Conservation (phyloP, 768 basidiomycete genomes). For the Lyophyllum semitale region DNA sequence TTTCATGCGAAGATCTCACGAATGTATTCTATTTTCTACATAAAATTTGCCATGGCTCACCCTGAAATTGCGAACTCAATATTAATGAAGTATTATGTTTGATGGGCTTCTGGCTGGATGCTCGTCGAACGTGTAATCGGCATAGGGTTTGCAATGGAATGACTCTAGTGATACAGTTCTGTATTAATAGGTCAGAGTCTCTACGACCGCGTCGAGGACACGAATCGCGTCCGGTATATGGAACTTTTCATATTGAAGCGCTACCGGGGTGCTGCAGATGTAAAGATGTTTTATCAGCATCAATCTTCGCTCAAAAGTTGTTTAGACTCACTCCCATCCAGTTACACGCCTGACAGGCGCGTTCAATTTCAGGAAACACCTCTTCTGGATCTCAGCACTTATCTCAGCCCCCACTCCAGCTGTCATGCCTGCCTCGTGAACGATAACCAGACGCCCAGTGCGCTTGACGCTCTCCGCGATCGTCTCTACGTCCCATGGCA, state of each 20-base stretch:
- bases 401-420: conserved; percentile 92
- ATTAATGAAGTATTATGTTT: too few relatives aligned
- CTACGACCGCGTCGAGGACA: conserved; percentile 79
- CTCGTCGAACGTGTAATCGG: too few relatives aligned
- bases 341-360: conserved; percentile 87
- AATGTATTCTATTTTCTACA: too few relatives aligned
- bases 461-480: conserved; percentile 81
- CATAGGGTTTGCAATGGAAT: too few relatives aligned
- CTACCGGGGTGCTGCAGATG: conserved; percentile 69
- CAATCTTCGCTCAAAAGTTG: conserved; percentile 6
- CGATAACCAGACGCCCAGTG: conserved; percentile 84
- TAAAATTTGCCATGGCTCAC: too few relatives aligned
- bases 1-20: too few relatives aligned
- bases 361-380: conserved; percentile 84
- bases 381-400: conserved; percentile 85
- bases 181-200: conserved; percentile 75
- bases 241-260: conserved; percentile 89
- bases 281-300: not conserved
- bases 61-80: too few relatives aligned
- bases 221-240: conserved; percentile 87
- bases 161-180: too few relatives aligned
- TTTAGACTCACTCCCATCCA: conserved; percentile 89
- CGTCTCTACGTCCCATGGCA: conserved; percentile 87
- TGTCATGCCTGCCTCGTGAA: conserved; percentile 89
- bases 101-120: too few relatives aligned